Evolutionary conservation across 1,139 yeast species (phyloP), one percentile per base, ranked within the genome.

Genomic region (Pichia cactophila): DNA sequence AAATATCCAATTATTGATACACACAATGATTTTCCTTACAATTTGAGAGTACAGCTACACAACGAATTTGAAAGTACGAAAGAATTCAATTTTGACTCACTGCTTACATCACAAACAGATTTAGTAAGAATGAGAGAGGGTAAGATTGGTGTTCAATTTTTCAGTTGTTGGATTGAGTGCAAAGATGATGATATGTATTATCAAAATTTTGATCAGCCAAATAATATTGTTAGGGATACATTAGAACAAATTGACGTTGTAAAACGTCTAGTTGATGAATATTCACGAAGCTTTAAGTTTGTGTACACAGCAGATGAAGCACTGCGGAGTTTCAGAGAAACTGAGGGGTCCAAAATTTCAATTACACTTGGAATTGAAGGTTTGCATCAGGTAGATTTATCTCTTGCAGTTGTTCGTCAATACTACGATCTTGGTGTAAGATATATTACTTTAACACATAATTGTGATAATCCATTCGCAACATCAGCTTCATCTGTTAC

Each of bases 401-500:
- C 80, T 0, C 57, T 76, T 20, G 78, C 71, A 6, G 75, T 74
- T n/a, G 63, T 77, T 35, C 66, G 81, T 55, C 71, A 68, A 54
- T 77, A 72, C 55, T 69, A 58, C 50, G 76, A 72, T 10, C 58
- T 77, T 26, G 81, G 81, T 6, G 78, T 76, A 14, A 61, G 80
- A 43, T 77, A 77, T 56, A 72, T 74, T 43, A 77, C 81, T 0
- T 57, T 77, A 46, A 75, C 80, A 2, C 81, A 76, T 53, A 76
- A 75, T 55, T 75, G 81, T 60, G 80, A 76, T 56, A 77, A 77
- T 51, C 79, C 80, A 1, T 77, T 74, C 60, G 80, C 81, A 4
- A 75, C 79, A 14, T 77, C 80, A 12, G 78, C 79, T 6, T 67
- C 74, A 17, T 67, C 77, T 0, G 67, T 69, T 5, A 53, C 71